These are phyloP conservation scores for Vanrija pseudolonga DNA, from an alignment of 1,284 basidiomycete genomes.

Conservation along the genomic window DNA sequence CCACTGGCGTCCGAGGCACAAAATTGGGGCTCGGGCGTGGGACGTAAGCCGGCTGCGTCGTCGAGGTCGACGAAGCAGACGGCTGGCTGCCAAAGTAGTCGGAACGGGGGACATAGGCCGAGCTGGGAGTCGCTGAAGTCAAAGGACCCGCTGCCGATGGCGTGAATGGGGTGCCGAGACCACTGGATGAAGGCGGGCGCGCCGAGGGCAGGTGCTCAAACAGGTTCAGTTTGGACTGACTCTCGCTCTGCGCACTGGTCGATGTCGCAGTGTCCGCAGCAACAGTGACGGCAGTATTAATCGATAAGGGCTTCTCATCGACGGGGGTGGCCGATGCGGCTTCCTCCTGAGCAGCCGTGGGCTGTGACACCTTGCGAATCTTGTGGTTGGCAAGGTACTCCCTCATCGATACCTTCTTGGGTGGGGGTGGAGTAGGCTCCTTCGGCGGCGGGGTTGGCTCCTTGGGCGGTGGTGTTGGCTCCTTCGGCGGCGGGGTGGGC, in stretches of 20 bases:
- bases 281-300: neutral
- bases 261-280: neutral
- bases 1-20: constrained; percentile 6
- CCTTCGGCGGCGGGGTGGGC: constrained; percentile 16
- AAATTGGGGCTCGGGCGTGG: constrained; percentile 16
- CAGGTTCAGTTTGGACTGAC: constrained; percentile 19
- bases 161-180: constrained; percentile 2
- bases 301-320: neutral
- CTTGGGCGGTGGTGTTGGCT: constrained; percentile 20
- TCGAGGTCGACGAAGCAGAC: neutral
- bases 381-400: constrained; percentile 41
- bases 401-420: constrained; percentile 38
- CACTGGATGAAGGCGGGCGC: constrained; percentile 1
- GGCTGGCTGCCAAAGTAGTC: constrained; percentile 23
- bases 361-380: constrained; percentile 30
- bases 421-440: constrained; percentile 26
- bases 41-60: constrained; percentile 2
- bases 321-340: neutral
- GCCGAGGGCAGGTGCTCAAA: constrained; percentile 30
- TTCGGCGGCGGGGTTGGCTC: constrained; percentile 24
- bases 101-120: constrained; percentile 23
- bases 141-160: neutral
- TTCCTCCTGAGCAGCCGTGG: constrained; percentile 1
- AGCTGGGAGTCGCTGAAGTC: constrained; percentile 5
- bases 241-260: no score